Evolutionary conservation across 2,329 filamentous ascomycete genomes (phyloP).

Genomic region (Bipolaris victoriae): DNA sequence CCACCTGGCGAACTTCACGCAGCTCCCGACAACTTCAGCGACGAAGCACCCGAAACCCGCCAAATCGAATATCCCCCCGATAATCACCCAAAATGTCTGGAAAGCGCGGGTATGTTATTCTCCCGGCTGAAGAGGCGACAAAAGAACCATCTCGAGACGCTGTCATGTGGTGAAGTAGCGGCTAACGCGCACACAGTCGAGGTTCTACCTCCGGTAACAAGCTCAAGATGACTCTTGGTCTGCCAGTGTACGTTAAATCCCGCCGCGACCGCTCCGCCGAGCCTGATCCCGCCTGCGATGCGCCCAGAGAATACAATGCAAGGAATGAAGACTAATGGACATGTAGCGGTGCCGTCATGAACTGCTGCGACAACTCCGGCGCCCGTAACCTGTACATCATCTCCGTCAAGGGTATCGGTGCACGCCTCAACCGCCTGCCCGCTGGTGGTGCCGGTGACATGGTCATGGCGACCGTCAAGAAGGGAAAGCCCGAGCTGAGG

Average conservation of each 20-base stretch:
- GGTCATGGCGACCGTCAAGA: constrained; percentile 99
- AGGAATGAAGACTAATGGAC: constrained; percentile 37
- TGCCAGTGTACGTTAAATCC: constrained; percentile 84
- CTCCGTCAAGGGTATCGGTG: constrained; percentile 98
- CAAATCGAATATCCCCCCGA: constrained; percentile 18
- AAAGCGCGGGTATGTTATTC: constrained; percentile 24
- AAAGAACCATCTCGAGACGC: background rate
- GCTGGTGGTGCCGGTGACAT: constrained; percentile 99
- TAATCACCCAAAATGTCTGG: constrained; percentile 24
- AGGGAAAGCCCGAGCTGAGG: constrained; percentile 99
- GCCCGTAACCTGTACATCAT: constrained; percentile 99
- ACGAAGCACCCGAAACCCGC: constrained; percentile 25
- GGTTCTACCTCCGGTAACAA: constrained; percentile 98
- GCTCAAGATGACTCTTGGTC: constrained; percentile 99
- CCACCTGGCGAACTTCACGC: constrained; percentile 16
- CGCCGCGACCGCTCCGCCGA: constrained; percentile 25
- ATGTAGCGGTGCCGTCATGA: constrained; percentile 95
- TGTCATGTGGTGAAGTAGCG: background rate
- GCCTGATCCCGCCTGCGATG: constrained; percentile 4
- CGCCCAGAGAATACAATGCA: constrained; percentile 9
- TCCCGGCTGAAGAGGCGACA: background rate
- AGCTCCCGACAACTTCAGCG: constrained; percentile 19
- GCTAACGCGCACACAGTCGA: constrained; percentile 57
- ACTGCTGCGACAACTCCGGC: constrained; percentile 99
- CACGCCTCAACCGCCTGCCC: constrained; percentile 94